Conservation (phyloP, 2,329 filamentous ascomycete genomes). For the Dactylonectria macrodidyma region DNA sequence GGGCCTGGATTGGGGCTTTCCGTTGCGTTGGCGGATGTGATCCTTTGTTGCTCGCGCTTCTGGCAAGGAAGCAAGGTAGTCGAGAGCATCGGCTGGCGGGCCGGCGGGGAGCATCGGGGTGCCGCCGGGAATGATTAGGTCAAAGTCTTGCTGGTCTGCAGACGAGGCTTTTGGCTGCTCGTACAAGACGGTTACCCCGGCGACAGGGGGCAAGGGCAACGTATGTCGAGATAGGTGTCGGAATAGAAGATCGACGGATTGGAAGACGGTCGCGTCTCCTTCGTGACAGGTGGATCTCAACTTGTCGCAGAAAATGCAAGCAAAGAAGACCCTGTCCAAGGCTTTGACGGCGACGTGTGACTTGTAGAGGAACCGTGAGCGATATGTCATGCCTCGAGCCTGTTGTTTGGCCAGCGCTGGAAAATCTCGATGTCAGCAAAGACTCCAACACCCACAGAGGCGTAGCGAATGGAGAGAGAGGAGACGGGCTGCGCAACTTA, state of each 20-base stretch:
- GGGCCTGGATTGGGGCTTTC: conserved; percentile 52
- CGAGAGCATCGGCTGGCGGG: conserved; percentile 14
- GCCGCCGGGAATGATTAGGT: conserved; percentile 55
- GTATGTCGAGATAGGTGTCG: conserved; percentile 58
- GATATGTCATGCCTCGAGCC: conserved; percentile 55
- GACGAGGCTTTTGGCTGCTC: conserved; percentile 37
- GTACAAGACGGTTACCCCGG: conserved; percentile 57
- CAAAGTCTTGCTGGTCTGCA: conserved; percentile 49
- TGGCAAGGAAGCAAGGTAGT: conserved; percentile 49
- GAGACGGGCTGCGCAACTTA: conserved; percentile 32
- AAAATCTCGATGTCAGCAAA: not conserved
- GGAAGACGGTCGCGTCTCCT: conserved; percentile 60
- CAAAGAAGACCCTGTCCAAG: conserved; percentile 54
- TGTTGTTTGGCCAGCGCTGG: conserved; percentile 53
- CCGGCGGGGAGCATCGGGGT: conserved; percentile 41
- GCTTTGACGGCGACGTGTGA: conserved; percentile 55
- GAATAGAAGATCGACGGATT: conserved; percentile 54
- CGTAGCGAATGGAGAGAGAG: not conserved
- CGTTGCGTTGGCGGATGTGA: conserved; percentile 54
- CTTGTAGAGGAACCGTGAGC: conserved; percentile 60
- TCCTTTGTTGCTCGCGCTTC: conserved; percentile 53
- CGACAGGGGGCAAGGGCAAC: conserved; percentile 56
- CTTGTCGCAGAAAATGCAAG: conserved; percentile 49
- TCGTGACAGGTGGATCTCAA: conserved; percentile 54
- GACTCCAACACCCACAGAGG: not conserved